These are phyloP conservation scores for Zymoseptoria pseudotritici DNA, from an alignment of 2,329 filamentous ascomycete species.

Conservation along the genomic window DNA sequence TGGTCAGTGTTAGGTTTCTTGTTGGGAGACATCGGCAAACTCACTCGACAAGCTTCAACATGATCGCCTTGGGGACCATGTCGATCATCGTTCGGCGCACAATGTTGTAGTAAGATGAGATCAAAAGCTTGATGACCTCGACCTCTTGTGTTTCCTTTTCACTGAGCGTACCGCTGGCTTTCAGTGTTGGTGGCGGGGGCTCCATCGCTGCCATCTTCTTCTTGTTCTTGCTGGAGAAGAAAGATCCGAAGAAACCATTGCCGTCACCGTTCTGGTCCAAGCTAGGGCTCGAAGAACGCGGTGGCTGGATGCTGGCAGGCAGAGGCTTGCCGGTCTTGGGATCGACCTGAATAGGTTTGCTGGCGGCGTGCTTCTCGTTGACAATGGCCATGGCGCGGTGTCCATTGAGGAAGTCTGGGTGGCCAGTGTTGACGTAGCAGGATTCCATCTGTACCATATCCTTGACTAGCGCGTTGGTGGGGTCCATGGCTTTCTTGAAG, in stretches of 20 bases:
- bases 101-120: conserved; percentile 96
- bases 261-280: conserved; percentile 50
- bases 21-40: conserved; percentile 32
- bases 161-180: conserved; percentile 85
- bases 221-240: conserved; percentile 99
- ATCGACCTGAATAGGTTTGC: conserved; percentile 88
- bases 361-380: conserved; percentile 76
- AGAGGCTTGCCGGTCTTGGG: conserved; percentile 97
- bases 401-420: conserved; percentile 95
- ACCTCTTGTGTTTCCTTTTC: conserved; percentile 95
- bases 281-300: conserved; percentile 68
- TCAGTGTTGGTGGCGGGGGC: conserved; percentile 81
- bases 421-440: conserved; percentile 96
- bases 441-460: conserved; percentile 94
- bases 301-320: conserved; percentile 54
- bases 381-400: conserved; percentile 97
- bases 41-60: conserved; percentile 92
- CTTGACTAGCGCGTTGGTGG: conserved; percentile 90
- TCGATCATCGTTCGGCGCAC: conserved; percentile 98
- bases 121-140: conserved; percentile 96
- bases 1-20: conserved; percentile 10
- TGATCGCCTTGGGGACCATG: conserved; percentile 99
- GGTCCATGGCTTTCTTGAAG: conserved; percentile 98
- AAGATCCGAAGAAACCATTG: conserved; percentile 87
- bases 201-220: conserved; percentile 99